Evolutionary conservation across 805 yeast species (phyloP).

Genomic region (Barnettozyma salicaria): DNA sequence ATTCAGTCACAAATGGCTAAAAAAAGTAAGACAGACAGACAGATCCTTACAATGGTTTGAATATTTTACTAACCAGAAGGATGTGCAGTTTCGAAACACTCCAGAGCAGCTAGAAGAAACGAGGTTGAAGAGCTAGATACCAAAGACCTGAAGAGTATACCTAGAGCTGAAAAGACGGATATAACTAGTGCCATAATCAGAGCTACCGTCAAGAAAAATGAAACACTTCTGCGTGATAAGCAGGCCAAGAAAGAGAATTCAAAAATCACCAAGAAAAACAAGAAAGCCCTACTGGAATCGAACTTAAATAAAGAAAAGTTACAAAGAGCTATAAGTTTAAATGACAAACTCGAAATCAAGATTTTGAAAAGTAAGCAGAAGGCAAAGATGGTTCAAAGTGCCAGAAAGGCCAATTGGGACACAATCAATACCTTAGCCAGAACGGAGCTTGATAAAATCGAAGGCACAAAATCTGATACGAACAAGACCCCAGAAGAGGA

Average conservation of each 20-base stretch:
- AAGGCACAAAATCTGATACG: slow-evolving; percentile 9
- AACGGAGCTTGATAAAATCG: slow-evolving; percentile 20
- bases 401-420: slow-evolving; percentile 73
- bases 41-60: not conserved
- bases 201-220: slow-evolving; percentile 59
- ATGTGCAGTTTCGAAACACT: slow-evolving; percentile 48
- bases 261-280: slow-evolving; percentile 26
- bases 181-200: slow-evolving; percentile 60
- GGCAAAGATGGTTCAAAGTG: slow-evolving; percentile 52
- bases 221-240: slow-evolving; percentile 51
- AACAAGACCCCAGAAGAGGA: slow-evolving; percentile 15
- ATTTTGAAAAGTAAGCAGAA: slow-evolving; percentile 59
- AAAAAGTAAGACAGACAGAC: slow-evolving; percentile 25
- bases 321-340: slow-evolving; percentile 44
- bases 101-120: slow-evolving; percentile 76
- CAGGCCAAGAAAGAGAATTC: slow-evolving; percentile 34
- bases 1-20: slow-evolving; percentile 20
- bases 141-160: slow-evolving; percentile 43
- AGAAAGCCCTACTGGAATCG: slow-evolving; percentile 28
- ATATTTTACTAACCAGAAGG: not conserved
- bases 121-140: slow-evolving; percentile 41
- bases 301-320: slow-evolving; percentile 33
- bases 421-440: slow-evolving; percentile 46
- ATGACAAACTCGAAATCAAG: slow-evolving; percentile 53
- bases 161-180: slow-evolving; percentile 56